Base-by-base conservation (phyloP, 2,329 filamentous ascomycete species). In the Sordariomycetes sp. region DNA sequence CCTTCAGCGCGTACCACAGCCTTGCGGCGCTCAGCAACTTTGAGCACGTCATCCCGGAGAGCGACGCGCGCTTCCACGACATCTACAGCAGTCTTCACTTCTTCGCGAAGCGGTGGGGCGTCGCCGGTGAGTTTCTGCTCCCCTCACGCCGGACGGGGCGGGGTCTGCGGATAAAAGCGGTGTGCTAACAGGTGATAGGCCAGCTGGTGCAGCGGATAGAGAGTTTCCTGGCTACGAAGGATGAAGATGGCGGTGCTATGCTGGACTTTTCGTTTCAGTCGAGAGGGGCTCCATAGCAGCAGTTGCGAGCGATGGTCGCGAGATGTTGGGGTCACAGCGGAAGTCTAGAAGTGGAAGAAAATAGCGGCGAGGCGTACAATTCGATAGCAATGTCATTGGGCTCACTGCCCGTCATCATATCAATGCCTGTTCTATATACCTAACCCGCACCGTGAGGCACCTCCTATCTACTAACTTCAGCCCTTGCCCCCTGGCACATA, bases 1-100 rank as follows among this genome's bases (percentile, higher is more conserved):
- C 53, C 28, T 57, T 53, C 34, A 50, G 50, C 3, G 53, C 53
- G 14, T 57, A 53, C 34, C 54, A 57, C 35, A 51, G 51, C 17
- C 49, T 57, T 32, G 49, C 50, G 39, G 48, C 53, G 24, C 39
- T 57, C 4, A 51, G 48, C 35, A 50, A 53, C 29, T 53, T 57
- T 21, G 53, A 55, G 29, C 44, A 49, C 36, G 40, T 57, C 21
- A 51, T 57, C 24, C 47, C 49, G 9, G 49, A 57, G 19, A 50
- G 49, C 20, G 50, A 50, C 12, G 39, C 40, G n/a, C 43, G 47
- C 26, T 56, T 57, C 34, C 51, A 54, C 27, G 52, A 55, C 21
- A 48, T 55, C 15, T 56, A 53, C 39, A 49, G 51, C 20, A 50
- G 50, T 8, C 43, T 57, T 18, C 51, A 56, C 33, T 55, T 50